Base-by-base conservation (phyloP, 2,329 filamentous ascomycete genomes). In the Penicillium brasilianum region DNA sequence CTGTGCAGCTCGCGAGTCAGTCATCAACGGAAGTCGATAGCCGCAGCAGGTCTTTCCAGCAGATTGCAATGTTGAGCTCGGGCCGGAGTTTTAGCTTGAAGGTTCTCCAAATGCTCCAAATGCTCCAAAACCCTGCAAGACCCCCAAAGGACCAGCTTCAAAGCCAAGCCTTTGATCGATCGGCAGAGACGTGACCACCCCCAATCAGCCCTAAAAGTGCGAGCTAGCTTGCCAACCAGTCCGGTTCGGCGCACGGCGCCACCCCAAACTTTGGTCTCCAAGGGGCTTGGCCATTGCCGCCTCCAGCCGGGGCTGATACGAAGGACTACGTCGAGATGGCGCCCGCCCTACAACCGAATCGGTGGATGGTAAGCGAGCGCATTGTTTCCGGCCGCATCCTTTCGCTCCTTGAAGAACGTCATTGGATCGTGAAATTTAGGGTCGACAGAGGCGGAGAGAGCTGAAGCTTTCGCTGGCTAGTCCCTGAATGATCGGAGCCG, bases 321-420 rank as follows among this genome's bases (percentile, higher is more conserved):
- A 34, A 9, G 8, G 34, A 25, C 55, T 57, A 54, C 63, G 61
- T 58, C 54, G 46, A 36, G 48, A 61, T 63, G 63, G 63, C 63
- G 60, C 30, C 44, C 10, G 22, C 30, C n/a, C 36, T 60, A 54
- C 18, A 20, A n/a, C 65, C 56, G 10, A 58, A 63, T 61, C 53
- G 30, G 63, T 69, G 43, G 49, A 63, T 61, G 36, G 61, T 66
- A 67, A 67, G 67, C 66, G 66, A 69, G 58, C 56, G 34, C 61
- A 25, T 50, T 65, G 61, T 62, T 63, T 58, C 44, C 44, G 44
- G 53, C 52, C 44, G 30, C 39, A 28, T 32, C n/a, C n/a, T 41
- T 30, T 55, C 20, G 34, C 22, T 50, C 14, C 11, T 6, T 55
- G 32, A 25, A 43, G 22, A 50, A 43, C 1, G 2, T n/a, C 11